phyloP scores from a whole-genome alignment of 805 yeast genomes.

The Komagataella kurtzmanii region DNA sequence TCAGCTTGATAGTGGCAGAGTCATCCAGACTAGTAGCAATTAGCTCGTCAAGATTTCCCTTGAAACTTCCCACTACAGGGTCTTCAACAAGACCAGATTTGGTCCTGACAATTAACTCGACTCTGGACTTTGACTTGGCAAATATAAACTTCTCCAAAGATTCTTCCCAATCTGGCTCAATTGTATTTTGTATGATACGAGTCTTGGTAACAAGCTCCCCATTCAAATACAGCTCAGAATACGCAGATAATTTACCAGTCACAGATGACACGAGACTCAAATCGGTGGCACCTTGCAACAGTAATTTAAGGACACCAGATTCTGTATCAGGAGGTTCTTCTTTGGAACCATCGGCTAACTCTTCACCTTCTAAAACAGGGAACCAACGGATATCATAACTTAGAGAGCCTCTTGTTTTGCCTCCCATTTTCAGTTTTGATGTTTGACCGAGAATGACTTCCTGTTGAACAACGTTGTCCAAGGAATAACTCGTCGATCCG shows the following conservation, averaged over 20 bases:
- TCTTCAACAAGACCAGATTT: constrained; percentile 33
- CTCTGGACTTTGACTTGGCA: constrained; percentile 40
- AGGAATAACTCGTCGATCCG: constrained; percentile 38
- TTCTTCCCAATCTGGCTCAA: constrained; percentile 65
- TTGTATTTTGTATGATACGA: constrained; percentile 51
- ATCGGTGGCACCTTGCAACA: constrained; percentile 44
- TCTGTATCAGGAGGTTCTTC: constrained; percentile 45
- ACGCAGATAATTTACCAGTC: constrained; percentile 44
- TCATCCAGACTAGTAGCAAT: constrained; percentile 35
- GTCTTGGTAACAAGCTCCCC: constrained; percentile 39
- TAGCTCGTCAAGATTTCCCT: constrained; percentile 39
- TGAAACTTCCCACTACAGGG: constrained; percentile 37
- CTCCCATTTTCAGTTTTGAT: constrained; percentile 31
- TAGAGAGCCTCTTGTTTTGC: constrained; percentile 42
- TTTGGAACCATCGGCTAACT: constrained; percentile 34
- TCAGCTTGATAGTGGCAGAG: constrained; percentile 32
- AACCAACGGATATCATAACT: constrained; percentile 42
- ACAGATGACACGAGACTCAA: constrained; percentile 40
- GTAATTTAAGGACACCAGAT: constrained; percentile 58
- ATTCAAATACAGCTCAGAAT: constrained; percentile 53
- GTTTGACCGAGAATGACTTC: constrained; percentile 27
- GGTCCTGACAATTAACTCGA: constrained; percentile 50
- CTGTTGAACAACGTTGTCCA: constrained; percentile 47
- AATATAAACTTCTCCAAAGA: constrained; percentile 47
- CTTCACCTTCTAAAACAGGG: constrained; percentile 30